Conservation (phyloP, 305 asterid species). For the Rubia occidens region DNA sequence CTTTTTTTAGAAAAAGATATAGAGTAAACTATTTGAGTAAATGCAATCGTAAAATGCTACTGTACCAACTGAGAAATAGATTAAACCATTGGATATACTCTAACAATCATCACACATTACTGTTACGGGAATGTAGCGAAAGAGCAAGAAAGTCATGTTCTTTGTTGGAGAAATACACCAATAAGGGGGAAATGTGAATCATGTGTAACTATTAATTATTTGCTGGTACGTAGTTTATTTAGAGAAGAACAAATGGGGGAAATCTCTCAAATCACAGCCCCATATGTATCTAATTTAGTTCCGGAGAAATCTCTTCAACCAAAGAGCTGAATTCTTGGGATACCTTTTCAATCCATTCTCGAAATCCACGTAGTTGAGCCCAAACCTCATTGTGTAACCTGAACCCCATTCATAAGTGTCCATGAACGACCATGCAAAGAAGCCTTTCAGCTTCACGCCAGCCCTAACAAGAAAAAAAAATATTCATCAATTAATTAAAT, state of each 20-base stretch:
- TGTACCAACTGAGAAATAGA: no score
- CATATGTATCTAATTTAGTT: background rate
- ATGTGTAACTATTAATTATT: no score
- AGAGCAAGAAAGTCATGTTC: background rate
- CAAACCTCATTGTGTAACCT: constrained; percentile 20
- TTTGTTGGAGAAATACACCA: no score
- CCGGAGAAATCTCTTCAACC: constrained; percentile 18
- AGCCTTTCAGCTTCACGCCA: constrained; percentile 23
- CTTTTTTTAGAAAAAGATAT: no score
- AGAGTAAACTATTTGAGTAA: no score
- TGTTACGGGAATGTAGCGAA: no score
- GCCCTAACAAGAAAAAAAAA: constrained; percentile 3
- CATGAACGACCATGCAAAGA: constrained; percentile 23
- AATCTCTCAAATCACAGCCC: background rate
- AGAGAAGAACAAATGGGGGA: background rate
- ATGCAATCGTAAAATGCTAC: no score
- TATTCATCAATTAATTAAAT: background rate
- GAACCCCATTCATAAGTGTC: constrained; percentile 24
- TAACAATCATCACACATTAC: no score
- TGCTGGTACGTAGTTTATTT: background rate
- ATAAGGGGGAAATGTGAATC: no score
- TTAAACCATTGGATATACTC: no score
- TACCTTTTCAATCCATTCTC: constrained; percentile 18
- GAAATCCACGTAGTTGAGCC: constrained; percentile 19
- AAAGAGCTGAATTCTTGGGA: constrained; percentile 24